Evolutionary conservation across 2,329 filamentous ascomycete genomes (phyloP).

Genomic region (Hymenoscyphus scutula): DNA sequence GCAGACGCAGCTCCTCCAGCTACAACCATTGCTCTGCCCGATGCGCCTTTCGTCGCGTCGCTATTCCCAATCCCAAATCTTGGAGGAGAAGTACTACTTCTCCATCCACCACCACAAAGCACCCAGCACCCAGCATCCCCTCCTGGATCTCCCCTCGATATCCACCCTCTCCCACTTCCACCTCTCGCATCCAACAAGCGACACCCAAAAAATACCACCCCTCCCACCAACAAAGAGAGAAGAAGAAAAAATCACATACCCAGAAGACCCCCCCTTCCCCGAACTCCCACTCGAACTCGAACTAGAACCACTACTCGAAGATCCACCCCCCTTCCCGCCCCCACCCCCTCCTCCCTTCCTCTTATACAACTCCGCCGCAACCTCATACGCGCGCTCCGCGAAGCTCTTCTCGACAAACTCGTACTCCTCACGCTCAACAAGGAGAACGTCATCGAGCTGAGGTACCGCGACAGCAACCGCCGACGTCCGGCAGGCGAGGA

Average conservation of each 20-base stretch:
- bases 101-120: background rate
- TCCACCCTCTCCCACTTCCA: slow-evolving; percentile 28
- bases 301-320: slow-evolving; percentile 3
- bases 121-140: background rate
- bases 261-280: background rate
- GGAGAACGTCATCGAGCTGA: slow-evolving; percentile 19
- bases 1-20: background rate
- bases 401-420: background rate
- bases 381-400: slow-evolving; percentile 10
- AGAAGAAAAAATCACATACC: slow-evolving; percentile 5
- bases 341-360: slow-evolving; percentile 59
- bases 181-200: slow-evolving; percentile 43
- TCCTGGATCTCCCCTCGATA: background rate
- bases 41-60: background rate
- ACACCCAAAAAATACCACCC: background rate
- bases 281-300: slow-evolving; percentile 35
- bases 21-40: background rate
- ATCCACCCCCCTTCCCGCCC: slow-evolving; percentile 44
- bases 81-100: slow-evolving; percentile 4
- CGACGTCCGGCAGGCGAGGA: slow-evolving; percentile 19
- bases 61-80: background rate
- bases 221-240: background rate
- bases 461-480: slow-evolving; percentile 28
- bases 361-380: slow-evolving; percentile 50
- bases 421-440: background rate